Percentiles rank a stretch among this genome's conserved stretches.
These are phyloP conservation scores for Micractinium conductrix DNA, from an alignment of 139 green algal species.

Conservation along the genomic window DNA sequence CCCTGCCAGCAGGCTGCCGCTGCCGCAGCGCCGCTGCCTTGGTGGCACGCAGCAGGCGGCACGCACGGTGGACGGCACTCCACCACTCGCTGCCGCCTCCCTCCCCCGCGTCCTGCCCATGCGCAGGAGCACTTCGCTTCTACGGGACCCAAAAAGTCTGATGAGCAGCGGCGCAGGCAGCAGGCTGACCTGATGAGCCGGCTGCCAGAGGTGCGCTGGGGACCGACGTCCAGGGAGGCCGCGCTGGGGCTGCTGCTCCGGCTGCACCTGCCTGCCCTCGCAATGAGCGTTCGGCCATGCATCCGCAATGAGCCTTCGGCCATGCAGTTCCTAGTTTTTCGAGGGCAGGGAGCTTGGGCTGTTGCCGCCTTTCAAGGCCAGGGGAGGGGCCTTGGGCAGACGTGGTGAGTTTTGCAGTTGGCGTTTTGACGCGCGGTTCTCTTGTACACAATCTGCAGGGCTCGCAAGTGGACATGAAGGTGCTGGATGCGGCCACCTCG, in stretches of 20 bases:
- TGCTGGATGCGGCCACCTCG: conserved; percentile 45
- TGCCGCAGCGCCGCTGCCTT: conserved; percentile 7
- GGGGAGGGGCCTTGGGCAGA: too few species aligned
- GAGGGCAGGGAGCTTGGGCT: too few species aligned
- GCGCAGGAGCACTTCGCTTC: conserved; percentile 39
- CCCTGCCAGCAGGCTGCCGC: conserved; percentile 26
- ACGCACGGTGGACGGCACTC: too few species aligned
- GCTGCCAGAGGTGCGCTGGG: conserved; percentile 23
- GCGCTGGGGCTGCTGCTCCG: too few species aligned
- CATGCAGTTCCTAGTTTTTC: too few species aligned
- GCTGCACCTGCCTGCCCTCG: background rate
- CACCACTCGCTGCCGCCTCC: background rate
- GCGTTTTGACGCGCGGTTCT: too few species aligned
- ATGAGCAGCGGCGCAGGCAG: conserved; percentile 29
- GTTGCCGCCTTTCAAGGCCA: too few species aligned
- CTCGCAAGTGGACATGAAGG: conserved; percentile 15
- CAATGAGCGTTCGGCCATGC: background rate
- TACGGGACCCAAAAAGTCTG: conserved; percentile 20
- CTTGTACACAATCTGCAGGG: conserved; percentile 5
- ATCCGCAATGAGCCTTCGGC: background rate
- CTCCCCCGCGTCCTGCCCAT: too few species aligned
- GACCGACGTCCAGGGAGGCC: background rate
- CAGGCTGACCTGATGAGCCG: conserved; percentile 38
- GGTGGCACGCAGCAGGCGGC: background rate
- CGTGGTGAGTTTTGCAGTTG: too few species aligned